A percentile compares a stretch with the other conserved stretches of the same genome.
These are phyloP conservation scores for Jatropha podagrica DNA, from an alignment of 441 rosid genomes.

Conservation along the genomic window DNA sequence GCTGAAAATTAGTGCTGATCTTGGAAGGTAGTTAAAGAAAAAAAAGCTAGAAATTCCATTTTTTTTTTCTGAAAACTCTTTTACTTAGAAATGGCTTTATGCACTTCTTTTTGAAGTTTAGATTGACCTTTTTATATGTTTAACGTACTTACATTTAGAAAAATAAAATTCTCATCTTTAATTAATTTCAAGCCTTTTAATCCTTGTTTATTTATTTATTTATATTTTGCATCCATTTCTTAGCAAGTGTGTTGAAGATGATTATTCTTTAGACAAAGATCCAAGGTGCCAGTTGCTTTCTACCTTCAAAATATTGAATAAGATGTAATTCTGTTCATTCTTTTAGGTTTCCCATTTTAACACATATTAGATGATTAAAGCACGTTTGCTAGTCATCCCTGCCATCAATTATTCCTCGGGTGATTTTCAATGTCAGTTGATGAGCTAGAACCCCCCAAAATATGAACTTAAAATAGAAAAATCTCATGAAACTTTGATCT, in stretches of 20 bases:
- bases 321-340: not conserved
- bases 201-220: not conserved
- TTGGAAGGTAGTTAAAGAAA: constrained; percentile 58
- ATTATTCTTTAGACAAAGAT: not conserved
- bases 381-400: not conserved
- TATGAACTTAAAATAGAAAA: not conserved
- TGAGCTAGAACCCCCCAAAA: not conserved
- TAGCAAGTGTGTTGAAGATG: not conserved
- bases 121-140: not conserved
- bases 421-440: not conserved
- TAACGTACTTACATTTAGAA: not conserved
- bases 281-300: not conserved
- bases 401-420: not conserved
- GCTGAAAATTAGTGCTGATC: constrained; percentile 76
- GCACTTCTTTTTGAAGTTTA: not conserved
- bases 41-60: constrained; percentile 3
- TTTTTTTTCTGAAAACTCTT: not conserved
- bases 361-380: not conserved
- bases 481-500: not conserved
- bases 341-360: not conserved
- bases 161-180: not conserved
- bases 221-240: not conserved
- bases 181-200: not conserved
- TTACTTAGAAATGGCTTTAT: not conserved
- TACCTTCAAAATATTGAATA: not conserved